Percentiles rank a stretch among this genome's conserved stretches.
Evolutionary conservation across 2,329 filamentous ascomycete genomes (phyloP).

Genomic region (Cordyceps farinosa): DNA sequence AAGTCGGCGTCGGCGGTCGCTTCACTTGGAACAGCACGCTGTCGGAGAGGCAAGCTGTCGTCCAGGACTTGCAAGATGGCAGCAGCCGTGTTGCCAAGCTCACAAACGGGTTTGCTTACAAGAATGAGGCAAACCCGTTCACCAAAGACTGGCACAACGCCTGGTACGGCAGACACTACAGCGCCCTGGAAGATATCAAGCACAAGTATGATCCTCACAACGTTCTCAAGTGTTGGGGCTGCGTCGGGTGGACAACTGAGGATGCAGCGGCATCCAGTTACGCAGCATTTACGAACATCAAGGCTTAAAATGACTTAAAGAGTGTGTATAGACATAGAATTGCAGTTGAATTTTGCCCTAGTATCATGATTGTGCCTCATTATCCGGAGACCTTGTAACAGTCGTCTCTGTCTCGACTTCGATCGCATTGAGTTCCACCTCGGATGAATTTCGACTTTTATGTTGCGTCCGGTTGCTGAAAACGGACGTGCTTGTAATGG

Average conservation of each 20-base stretch:
- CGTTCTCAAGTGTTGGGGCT: constrained; percentile 16
- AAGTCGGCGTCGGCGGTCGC: constrained; percentile 16
- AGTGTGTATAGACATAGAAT: background rate
- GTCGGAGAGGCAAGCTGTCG: constrained; percentile 10
- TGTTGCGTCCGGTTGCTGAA: background rate
- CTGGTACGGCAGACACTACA: constrained; percentile 16
- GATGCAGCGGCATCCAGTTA: constrained; percentile 3
- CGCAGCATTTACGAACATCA: constrained; percentile 5
- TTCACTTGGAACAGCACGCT: constrained; percentile 22
- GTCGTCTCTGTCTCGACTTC: constrained; percentile 9
- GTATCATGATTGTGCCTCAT: background rate
- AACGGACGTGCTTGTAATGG: background rate
- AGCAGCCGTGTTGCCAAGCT: constrained; percentile 17
- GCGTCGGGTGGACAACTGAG: constrained; percentile 14
- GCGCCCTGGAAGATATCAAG: constrained; percentile 3
- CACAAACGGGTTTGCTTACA: constrained; percentile 16
- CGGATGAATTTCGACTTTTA: constrained; percentile 5
- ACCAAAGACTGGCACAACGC: constrained; percentile 3
- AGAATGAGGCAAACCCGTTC: constrained; percentile 17
- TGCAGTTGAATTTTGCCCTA: background rate
- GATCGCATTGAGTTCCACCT: constrained; percentile 10
- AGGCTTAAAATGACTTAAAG: background rate
- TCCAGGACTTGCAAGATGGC: constrained; percentile 22
- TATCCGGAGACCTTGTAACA: background rate
- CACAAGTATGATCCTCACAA: constrained; percentile 15